Evolutionary conservation across 2,329 filamentous ascomycete species (phyloP).

Genomic region (Aspergillus latus): DNA sequence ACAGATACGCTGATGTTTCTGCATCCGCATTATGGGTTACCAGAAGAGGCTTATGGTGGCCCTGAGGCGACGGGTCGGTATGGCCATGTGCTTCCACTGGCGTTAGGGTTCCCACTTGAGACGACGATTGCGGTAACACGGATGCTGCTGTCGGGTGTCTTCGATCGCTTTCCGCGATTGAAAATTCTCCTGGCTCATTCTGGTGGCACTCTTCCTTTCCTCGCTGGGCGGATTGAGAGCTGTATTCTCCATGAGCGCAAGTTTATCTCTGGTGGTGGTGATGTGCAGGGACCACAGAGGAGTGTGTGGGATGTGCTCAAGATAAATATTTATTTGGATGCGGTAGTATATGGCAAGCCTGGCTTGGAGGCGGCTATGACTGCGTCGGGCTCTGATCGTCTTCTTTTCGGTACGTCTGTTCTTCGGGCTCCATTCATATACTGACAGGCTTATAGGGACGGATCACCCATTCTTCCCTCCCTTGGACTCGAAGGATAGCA

Average conservation of each 20-base stretch:
- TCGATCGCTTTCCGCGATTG: slow-evolving; percentile 69
- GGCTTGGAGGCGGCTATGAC: slow-evolving; percentile 75
- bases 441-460: slow-evolving; percentile 33
- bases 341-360: slow-evolving; percentile 55
- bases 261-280: slow-evolving; percentile 63
- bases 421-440: background rate
- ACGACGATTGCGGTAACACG: slow-evolving; percentile 86
- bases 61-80: slow-evolving; percentile 68
- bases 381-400: slow-evolving; percentile 51
- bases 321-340: slow-evolving; percentile 83
- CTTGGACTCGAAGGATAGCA: slow-evolving; percentile 32
- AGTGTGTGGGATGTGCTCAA: slow-evolving; percentile 65
- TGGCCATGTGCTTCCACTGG: slow-evolving; percentile 82
- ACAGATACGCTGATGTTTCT: slow-evolving; percentile 71
- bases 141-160: slow-evolving; percentile 85
- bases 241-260: slow-evolving; percentile 81
- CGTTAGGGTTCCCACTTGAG: slow-evolving; percentile 85
- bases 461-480: slow-evolving; percentile 50
- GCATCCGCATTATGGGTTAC: slow-evolving; percentile 89
- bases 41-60: slow-evolving; percentile 77
- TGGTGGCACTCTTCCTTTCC: slow-evolving; percentile 82
- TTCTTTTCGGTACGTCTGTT: slow-evolving; percentile 39
- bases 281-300: slow-evolving; percentile 58
- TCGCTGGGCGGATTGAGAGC: slow-evolving; percentile 84
- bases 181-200: slow-evolving; percentile 81